Conservation (phyloP, 192 early-diverging fungal genomes). For the Coemansia reversa region DNA sequence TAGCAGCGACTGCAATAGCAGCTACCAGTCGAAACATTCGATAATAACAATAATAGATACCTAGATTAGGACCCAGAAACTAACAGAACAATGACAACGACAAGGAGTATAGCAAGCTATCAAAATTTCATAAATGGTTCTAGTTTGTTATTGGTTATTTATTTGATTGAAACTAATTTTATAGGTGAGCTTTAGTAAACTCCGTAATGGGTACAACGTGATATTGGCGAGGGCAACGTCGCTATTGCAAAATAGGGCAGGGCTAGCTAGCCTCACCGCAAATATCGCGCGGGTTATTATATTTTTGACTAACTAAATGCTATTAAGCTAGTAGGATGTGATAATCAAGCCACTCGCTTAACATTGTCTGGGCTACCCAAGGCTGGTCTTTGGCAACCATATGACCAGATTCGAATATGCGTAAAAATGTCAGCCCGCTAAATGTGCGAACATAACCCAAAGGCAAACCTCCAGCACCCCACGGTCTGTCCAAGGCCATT, state of each 20-base stretch:
- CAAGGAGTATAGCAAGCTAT: neutral
- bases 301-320: neutral
- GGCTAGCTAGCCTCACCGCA: no score
- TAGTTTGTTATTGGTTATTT: no score
- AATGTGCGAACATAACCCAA: conserved; percentile 64
- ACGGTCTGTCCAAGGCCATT: conserved; percentile 66
- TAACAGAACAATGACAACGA: neutral
- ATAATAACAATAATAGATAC: neutral
- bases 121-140: no score
- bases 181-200: no score
- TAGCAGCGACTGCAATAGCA: neutral
- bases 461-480: conserved; percentile 58
- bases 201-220: no score
- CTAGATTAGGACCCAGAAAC: neutral
- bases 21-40: neutral
- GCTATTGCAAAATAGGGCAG: no score
- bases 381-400: conserved; percentile 93
- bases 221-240: no score
- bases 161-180: no score
- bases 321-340: neutral
- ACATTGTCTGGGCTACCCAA: conserved; percentile 68
- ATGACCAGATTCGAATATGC: conserved; percentile 79
- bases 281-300: neutral
- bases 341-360: conserved; percentile 70
- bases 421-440: conserved; percentile 77